These are phyloP conservation scores for Ogataea nitratoaversa DNA, from an alignment of 805 yeast species.

Conservation along the genomic window DNA sequence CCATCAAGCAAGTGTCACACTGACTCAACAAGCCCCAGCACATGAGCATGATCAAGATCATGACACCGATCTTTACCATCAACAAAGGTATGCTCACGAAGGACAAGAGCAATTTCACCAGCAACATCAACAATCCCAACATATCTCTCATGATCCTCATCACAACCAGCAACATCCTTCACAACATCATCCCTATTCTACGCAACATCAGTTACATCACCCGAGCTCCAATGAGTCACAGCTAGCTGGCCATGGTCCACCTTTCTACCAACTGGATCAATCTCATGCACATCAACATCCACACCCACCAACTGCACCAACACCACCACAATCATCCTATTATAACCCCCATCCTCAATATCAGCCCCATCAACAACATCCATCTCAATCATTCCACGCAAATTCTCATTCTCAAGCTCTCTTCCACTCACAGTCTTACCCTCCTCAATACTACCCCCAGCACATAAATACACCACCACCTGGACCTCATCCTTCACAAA, in stretches of 20 bases:
- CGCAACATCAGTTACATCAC: slow-evolving; percentile 1
- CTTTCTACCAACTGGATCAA: background rate
- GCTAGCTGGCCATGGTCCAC: background rate
- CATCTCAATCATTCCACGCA: background rate
- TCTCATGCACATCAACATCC: background rate
- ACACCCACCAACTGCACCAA: background rate
- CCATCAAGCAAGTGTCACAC: background rate
- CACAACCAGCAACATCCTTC: slow-evolving; percentile 3
- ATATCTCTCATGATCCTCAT: no score
- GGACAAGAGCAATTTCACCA: background rate
- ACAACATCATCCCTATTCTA: background rate
- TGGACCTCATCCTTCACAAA: background rate
- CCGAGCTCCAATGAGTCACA: background rate
- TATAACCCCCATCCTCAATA: slow-evolving; percentile 1
- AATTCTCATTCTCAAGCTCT: slow-evolving; percentile 1
- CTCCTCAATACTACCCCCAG: slow-evolving; percentile 1
- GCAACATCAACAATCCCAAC: no score
- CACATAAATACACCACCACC: background rate
- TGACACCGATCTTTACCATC: background rate
- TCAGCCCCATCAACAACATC: background rate
- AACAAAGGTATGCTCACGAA: background rate
- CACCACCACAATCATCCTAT: background rate
- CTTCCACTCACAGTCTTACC: background rate
- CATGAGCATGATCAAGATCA: background rate
- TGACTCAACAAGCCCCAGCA: background rate